These are phyloP conservation scores for Annulohypoxylon truncatum DNA, from an alignment of 2,329 filamentous ascomycete species.

Conservation along the genomic window DNA sequence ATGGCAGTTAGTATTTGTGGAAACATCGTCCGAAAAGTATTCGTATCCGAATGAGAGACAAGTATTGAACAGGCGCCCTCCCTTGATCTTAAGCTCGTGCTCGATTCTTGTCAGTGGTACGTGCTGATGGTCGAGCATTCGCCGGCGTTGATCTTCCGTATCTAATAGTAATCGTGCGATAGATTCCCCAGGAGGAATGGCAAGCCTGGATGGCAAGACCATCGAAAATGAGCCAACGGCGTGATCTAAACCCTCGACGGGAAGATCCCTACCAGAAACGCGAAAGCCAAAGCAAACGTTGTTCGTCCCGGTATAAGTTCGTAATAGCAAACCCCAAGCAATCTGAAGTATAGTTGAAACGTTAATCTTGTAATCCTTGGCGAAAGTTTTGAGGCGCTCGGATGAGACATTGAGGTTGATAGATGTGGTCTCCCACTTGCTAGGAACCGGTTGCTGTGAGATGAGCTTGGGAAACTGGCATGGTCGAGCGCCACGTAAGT, in stretches of 20 bases:
- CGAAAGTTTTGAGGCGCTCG: slow-evolving; percentile 59
- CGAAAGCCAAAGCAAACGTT: slow-evolving; percentile 67
- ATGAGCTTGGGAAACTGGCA: slow-evolving; percentile 61
- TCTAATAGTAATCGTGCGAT: slow-evolving; percentile 45
- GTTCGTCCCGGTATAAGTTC: slow-evolving; percentile 64
- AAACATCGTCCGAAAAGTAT: slow-evolving; percentile 35
- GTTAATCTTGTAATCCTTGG: slow-evolving; percentile 55
- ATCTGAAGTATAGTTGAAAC: slow-evolving; percentile 64
- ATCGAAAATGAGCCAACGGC: slow-evolving; percentile 60
- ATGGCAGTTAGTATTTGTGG: slow-evolving; percentile 51
- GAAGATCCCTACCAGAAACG: slow-evolving; percentile 58
- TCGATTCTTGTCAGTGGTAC: slow-evolving; percentile 60
- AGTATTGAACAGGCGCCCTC: slow-evolving; percentile 61
- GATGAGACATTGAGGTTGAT: slow-evolving; percentile 57
- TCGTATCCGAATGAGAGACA: slow-evolving; percentile 61
- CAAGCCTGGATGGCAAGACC: slow-evolving; percentile 44
- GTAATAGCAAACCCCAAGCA: slow-evolving; percentile 70
- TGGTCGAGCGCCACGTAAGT: slow-evolving; percentile 53
- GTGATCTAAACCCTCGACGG: slow-evolving; percentile 54
- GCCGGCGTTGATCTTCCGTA: slow-evolving; percentile 43
- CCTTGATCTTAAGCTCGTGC: slow-evolving; percentile 58
- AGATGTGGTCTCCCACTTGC: slow-evolving; percentile 51
- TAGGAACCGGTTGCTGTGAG: slow-evolving; percentile 37
- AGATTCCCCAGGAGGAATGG: slow-evolving; percentile 33
- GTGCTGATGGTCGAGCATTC: slow-evolving; percentile 56